Conservation (phyloP, 2,329 filamentous ascomycete genomes). For the Trichoderma pleuroti region DNA sequence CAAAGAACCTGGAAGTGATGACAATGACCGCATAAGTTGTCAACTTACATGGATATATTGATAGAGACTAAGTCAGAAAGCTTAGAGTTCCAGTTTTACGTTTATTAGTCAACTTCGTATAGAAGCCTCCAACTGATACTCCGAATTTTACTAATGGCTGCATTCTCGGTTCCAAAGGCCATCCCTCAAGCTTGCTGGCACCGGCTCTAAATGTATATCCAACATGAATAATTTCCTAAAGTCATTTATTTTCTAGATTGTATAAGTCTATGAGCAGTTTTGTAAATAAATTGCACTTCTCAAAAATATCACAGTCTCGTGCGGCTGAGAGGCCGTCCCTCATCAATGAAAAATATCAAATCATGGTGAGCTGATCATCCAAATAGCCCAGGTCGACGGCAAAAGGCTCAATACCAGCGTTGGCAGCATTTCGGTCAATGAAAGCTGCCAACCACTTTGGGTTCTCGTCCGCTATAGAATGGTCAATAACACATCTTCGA, state of each 20-base stretch:
- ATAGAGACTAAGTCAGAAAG: no score
- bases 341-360: neutral
- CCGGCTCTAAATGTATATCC: neutral
- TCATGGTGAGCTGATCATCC: neutral
- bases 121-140: neutral
- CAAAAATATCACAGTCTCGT: neutral
- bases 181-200: rapidly evolving
- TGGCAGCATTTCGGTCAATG: neutral
- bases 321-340: neutral
- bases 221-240: neutral
- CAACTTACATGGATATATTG: no score
- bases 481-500: neutral
- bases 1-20: no score
- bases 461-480: neutral
- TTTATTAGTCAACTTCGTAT: neutral
- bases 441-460: neutral
- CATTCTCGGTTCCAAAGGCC: neutral
- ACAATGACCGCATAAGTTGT: no score
- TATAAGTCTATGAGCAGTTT: neutral
- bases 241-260: neutral
- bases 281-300: neutral
- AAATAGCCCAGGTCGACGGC: neutral
- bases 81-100: neutral
- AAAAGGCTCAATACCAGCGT: neutral
- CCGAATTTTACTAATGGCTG: neutral